Evolutionary conservation across 306 rosid genomes (phyloP).

Genomic region (Inga leiocalycina): DNA sequence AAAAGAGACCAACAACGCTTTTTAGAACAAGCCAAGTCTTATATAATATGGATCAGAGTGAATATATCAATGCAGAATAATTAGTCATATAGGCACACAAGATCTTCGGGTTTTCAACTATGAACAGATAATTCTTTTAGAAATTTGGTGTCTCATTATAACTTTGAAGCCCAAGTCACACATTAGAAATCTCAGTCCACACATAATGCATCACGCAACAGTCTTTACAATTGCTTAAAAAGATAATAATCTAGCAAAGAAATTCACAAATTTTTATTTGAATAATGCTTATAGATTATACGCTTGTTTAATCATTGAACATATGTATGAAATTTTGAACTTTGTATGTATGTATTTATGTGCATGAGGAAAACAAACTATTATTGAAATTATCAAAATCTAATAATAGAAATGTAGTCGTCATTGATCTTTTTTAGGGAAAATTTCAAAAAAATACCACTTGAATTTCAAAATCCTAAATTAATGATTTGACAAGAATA

Average conservation of each 20-base stretch:
- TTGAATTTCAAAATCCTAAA: too few species aligned
- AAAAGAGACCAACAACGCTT: too few species aligned
- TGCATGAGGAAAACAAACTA: background rate
- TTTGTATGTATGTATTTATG: background rate
- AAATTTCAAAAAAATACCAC: too few species aligned
- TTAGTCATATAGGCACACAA: constrained; percentile 33
- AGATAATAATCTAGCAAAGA: background rate
- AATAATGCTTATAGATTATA: background rate
- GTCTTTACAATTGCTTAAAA: background rate
- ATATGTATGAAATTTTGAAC: background rate
- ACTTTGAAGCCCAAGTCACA: background rate
- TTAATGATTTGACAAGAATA: too few species aligned
- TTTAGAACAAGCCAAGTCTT: too few species aligned
- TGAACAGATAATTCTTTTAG: background rate
- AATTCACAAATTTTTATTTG: background rate
- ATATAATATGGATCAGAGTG: too few species aligned
- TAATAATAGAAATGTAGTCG: background rate
- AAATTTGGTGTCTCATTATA: background rate
- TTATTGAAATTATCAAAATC: background rate
- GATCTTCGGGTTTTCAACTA: background rate
- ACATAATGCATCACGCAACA: background rate
- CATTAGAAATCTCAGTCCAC: background rate
- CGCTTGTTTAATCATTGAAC: background rate
- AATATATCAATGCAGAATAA: background rate
- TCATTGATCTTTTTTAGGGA: too few species aligned